Base-by-base conservation (phyloP, 345 rosid species). In the Noccaea bulbosa region DNA sequence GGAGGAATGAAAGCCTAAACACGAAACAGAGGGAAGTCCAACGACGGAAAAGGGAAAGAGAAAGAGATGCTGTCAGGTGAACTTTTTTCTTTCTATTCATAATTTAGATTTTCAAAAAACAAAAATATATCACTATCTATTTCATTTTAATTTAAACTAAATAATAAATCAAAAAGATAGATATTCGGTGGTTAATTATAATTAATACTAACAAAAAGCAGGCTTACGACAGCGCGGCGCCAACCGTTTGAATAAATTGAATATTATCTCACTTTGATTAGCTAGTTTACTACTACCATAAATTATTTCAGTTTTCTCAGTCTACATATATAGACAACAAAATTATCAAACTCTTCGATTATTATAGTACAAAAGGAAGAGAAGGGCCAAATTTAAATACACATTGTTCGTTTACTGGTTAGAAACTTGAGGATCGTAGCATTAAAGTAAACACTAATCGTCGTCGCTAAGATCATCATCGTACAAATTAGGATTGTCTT, bases 401-500 rank as follows among this genome's bases (percentile, higher is more conserved):
- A 48, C 6, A 16, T 2, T 14, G 67, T 41, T 53, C 32, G 52
- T 20, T 34, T 37, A 37, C 70, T 11, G 62, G 66, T 64, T 53
- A 63, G 53, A 67, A 40, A 33, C 50, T 59, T 59, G 30, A 48
- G 27, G 8, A 38, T 10, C 16, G 41, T 59, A 37, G 38, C 14
- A 54, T 45, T 41, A 41, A n/a, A 62, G 35, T 40, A 33, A 66
- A 37, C 48, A 56, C 17, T 45, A 70, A 47, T 76, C 67, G 46
- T 62, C 78, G 16, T 79, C 82, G 67, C 83, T 82, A 35, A 65
- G 24, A 75, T 77, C 85, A 60, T 79, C 88, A 69, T 82, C 81
- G 38, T 79, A 84, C 24, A 59, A 35, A 38, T 80, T 70, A 20
- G 77, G 65, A 77, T 82, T 72, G 47, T 68, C 77, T 33, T 62